Evolutionary conservation across 139 green algal species (phyloP), one percentile per base, ranked within the genome.

Genomic region (Zygnema cylindricum): DNA sequence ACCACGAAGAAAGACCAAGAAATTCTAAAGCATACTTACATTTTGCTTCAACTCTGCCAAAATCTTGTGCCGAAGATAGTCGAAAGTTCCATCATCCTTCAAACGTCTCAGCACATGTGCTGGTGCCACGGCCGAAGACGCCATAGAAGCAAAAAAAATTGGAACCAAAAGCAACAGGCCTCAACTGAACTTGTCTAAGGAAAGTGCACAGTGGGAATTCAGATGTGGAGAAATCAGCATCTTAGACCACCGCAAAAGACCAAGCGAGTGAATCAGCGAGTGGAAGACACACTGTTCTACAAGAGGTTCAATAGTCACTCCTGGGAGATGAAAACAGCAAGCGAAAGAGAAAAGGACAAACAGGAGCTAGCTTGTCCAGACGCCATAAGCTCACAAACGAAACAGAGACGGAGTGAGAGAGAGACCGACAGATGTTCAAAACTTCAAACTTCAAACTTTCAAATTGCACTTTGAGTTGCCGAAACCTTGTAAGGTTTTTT

Each of bases 61-160:
- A 16, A 85, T 54, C 49, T 85, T 85, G 77, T 43, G 40, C 11
- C 77, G 77, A 40, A 85, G 49, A 16, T 16, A 30, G 77, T 85
- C 77, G 49, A 85, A 85, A 3, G 49, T 85, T 55, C 77, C 77
- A 16, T 85, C 77, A 57, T 85, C 69, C 77, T 81, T 85, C 7
- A 85, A 16, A 11, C 36, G 36, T 16, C 40, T 3, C 36, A 85
- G 7, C 7, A 85, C 77, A 3, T 43, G 35, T 11, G 36, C 77
- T 57, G 38, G 36, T 57, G 77, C 49, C 77, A 54, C 36, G 11
- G 36, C 71, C 7, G 71, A 79, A 11, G 71, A 16, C 71, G 71
- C 49, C 49, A 63, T 63, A 16, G 49, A 25, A 25, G 30, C 30
- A 73, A 25, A 73, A 30, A 73, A 25, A 73, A n/a, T n/a, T n/a